These are phyloP conservation scores for Toxoplasma gondii DNA, from an alignment of 169 alveolate genomes.

Conservation along the genomic window DNA sequence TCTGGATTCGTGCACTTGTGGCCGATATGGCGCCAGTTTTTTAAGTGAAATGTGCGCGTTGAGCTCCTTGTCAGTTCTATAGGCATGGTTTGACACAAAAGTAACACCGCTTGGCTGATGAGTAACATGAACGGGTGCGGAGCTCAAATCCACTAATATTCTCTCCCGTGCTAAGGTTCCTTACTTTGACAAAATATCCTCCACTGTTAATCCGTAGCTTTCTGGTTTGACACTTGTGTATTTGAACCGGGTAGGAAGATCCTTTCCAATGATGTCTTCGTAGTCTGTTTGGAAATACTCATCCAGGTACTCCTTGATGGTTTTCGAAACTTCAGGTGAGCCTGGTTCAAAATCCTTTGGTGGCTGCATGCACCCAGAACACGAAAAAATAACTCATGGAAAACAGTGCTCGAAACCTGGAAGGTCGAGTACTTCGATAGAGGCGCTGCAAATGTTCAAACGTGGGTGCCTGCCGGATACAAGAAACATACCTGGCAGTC, in stretches of 20 bases:
- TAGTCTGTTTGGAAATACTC: constrained; percentile 80
- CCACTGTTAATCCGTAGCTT: constrained; percentile 79
- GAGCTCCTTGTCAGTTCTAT: constrained; percentile 76
- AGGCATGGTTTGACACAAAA: not conserved
- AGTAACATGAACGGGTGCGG: not conserved
- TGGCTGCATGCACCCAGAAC: constrained; percentile 43
- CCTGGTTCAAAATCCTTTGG: constrained; percentile 3
- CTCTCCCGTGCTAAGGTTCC: not conserved
- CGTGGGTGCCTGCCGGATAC: not conserved
- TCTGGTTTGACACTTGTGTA: constrained; percentile 74
- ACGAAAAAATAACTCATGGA: not conserved
- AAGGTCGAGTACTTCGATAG: not conserved
- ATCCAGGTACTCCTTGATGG: constrained; percentile 72
- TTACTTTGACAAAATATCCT: constrained; percentile 77
- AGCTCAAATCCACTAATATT: not conserved
- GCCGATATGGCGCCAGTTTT: constrained; percentile 78
- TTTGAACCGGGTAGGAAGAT: constrained; percentile 80
- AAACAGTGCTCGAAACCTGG: not conserved
- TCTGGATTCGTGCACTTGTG: constrained; percentile 29
- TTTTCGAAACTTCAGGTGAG: constrained; percentile 24
- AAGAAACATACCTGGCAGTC: constrained; percentile 35
- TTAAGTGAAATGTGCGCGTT: constrained; percentile 78
- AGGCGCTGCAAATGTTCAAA: not conserved
- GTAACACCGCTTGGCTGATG: not conserved
- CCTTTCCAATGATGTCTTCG: constrained; percentile 83